Conservation (phyloP, 192 early-diverging fungal genomes). For the Chytriomyces confervae region DNA sequence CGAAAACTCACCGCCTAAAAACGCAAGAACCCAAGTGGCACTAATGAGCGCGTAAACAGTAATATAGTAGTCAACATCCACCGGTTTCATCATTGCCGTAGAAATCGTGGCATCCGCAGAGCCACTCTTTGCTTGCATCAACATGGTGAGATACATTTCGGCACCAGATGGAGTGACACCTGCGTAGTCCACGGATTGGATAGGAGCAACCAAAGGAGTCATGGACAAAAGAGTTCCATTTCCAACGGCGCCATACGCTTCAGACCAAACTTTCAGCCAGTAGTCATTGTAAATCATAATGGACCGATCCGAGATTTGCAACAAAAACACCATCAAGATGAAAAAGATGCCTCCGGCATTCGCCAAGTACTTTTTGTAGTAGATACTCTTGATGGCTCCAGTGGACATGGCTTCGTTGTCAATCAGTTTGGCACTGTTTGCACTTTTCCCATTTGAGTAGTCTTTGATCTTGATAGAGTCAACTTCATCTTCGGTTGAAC, state of each 20-base stretch:
- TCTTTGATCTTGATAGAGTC: constrained; percentile 16
- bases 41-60: constrained; percentile 45
- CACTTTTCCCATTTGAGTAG: constrained; percentile 32
- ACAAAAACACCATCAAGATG: constrained; percentile 27
- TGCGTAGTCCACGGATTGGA: too few species aligned
- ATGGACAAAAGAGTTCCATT: not conserved
- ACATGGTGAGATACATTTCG: not conserved
- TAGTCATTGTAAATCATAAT: constrained; percentile 43
- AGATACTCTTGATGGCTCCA: constrained; percentile 48
- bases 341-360: constrained; percentile 58
- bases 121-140: constrained; percentile 1
- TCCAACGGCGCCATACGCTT: constrained; percentile 29
- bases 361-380: constrained; percentile 51
- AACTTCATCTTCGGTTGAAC: constrained; percentile 28
- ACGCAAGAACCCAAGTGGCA: constrained; percentile 16
- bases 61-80: constrained; percentile 45
- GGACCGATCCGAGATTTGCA: constrained; percentile 28
- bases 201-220: too few species aligned
- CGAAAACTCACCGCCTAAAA: constrained; percentile 12
- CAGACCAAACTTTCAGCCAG: constrained; percentile 55
- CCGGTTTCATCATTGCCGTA: not conserved
- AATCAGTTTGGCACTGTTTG: constrained; percentile 43
- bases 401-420: constrained; percentile 46
- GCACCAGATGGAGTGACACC: not conserved
- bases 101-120: not conserved